Evolutionary conservation across 2,329 filamentous ascomycete species (phyloP).

Genomic region (Macrophomina tecta): DNA sequence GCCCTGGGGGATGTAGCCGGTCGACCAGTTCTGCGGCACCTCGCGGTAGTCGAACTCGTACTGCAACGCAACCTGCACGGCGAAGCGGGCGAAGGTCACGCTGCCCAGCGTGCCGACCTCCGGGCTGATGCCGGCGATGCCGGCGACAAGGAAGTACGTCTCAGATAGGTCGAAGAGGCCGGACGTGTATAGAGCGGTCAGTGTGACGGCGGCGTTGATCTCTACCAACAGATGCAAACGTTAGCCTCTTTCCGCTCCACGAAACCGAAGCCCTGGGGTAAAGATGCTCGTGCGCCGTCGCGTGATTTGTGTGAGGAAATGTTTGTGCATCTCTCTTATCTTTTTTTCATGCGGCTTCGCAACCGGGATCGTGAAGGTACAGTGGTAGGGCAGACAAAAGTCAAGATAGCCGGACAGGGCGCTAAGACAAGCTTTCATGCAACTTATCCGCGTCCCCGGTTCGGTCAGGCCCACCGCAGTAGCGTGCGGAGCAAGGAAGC

Average conservation of each 20-base stretch:
- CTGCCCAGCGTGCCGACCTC: constrained; percentile 68
- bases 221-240: constrained; percentile 47
- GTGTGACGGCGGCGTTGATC: constrained; percentile 75
- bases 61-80: constrained; percentile 76
- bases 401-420: background rate
- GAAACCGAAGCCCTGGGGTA: background rate
- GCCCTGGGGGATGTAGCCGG: constrained; percentile 73
- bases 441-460: background rate
- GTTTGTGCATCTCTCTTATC: background rate
- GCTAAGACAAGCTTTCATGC: constrained; percentile 1
- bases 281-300: background rate
- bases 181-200: constrained; percentile 68
- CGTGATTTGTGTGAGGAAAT: background rate
- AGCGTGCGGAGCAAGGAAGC: background rate
- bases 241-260: background rate
- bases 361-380: background rate
- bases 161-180: constrained; percentile 66
- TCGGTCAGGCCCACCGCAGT: background rate
- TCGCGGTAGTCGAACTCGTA: constrained; percentile 77
- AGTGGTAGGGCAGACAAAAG: no score
- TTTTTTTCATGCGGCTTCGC: background rate
- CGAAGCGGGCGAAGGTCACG: constrained; percentile 72
- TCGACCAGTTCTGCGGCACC: constrained; percentile 67
- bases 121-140: constrained; percentile 78
- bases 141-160: constrained; percentile 74